These are phyloP conservation scores for Monosiga brevicollis DNA, from an alignment of 78 protist genomes.

Conservation along the genomic window DNA sequence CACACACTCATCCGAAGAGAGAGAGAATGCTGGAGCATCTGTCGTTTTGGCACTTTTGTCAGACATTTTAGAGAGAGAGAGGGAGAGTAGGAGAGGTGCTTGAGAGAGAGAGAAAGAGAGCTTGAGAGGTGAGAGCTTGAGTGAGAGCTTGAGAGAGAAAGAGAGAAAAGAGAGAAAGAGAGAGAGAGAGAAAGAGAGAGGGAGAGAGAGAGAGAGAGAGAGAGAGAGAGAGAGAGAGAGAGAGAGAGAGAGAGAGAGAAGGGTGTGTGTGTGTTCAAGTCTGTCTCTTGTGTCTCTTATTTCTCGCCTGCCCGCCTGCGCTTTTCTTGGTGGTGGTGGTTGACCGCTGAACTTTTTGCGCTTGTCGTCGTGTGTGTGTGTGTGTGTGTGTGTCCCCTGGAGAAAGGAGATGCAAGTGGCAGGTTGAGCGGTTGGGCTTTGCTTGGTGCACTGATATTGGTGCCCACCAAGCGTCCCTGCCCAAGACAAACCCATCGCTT, in stretches of 20 bases:
- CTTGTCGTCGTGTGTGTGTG: too few relatives aligned
- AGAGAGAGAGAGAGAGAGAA: neutral
- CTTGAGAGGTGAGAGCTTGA: neutral
- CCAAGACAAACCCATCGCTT: too few relatives aligned
- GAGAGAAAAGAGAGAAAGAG: neutral
- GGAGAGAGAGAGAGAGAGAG: neutral
- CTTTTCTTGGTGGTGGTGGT: too few relatives aligned
- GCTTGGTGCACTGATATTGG: too few relatives aligned
- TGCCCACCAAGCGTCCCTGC: too few relatives aligned
- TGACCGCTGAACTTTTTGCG: too few relatives aligned
- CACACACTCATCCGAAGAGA: neutral
- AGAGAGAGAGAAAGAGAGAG: neutral
- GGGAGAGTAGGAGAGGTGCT: neutral
- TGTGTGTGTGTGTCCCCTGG: too few relatives aligned
- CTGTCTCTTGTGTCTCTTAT: too few relatives aligned
- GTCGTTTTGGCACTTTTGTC: slow-evolving; percentile 25
- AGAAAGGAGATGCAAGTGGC: too few relatives aligned
- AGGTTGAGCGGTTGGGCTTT: too few relatives aligned
- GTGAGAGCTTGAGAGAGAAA: neutral
- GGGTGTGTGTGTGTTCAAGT: too few relatives aligned
- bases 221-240: neutral
- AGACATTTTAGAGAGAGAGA: neutral
- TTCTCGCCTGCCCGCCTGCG: too few relatives aligned
- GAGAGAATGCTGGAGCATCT: neutral
- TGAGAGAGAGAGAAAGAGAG: neutral